These are phyloP conservation scores for Penicillium sp. DNA, from an alignment of 2,329 filamentous ascomycete species.

Conservation along the genomic window DNA sequence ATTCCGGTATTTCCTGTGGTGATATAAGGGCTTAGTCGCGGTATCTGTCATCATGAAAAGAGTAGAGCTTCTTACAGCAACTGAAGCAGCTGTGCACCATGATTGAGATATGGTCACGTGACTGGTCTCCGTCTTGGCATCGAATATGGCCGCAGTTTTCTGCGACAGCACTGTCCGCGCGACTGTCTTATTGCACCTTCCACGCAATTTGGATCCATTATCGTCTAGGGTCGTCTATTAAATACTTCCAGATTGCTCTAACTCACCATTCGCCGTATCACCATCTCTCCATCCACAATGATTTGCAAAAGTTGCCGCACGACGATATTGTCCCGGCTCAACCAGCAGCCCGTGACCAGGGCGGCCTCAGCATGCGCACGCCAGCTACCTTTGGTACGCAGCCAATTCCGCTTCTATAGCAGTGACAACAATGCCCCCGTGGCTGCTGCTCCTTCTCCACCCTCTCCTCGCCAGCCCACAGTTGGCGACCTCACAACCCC, in stretches of 20 bases:
- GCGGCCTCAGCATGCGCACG: constrained; percentile 30
- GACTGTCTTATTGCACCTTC: constrained; percentile 6
- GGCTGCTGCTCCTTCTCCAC: constrained; percentile 31
- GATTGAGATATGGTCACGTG: constrained; percentile 23
- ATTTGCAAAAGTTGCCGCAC: constrained; percentile 45
- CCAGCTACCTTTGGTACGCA: constrained; percentile 31
- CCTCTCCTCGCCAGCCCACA: constrained; percentile 34
- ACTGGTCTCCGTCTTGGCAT: constrained; percentile 35
- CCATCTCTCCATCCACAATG: constrained; percentile 28
- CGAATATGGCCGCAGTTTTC: constrained; percentile 40
- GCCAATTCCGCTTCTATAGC: constrained; percentile 36
- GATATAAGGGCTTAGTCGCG: not conserved
- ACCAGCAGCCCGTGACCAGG: constrained; percentile 32
- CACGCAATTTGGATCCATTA: not conserved
- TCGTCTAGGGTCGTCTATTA: not conserved
- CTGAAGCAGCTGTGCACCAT: not conserved
- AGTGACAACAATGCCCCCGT: constrained; percentile 30
- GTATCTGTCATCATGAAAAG: not conserved
- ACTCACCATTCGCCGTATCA: not conserved
- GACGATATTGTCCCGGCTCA: constrained; percentile 40
- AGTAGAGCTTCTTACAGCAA: not conserved
- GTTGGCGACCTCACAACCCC: constrained; percentile 34
- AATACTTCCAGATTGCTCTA: not conserved
- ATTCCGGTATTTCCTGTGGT: no score
- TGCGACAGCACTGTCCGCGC: constrained; percentile 18